phyloP scores from a whole-genome alignment of 768 basidiomycete species.

The Tylopilus felleus region DNA sequence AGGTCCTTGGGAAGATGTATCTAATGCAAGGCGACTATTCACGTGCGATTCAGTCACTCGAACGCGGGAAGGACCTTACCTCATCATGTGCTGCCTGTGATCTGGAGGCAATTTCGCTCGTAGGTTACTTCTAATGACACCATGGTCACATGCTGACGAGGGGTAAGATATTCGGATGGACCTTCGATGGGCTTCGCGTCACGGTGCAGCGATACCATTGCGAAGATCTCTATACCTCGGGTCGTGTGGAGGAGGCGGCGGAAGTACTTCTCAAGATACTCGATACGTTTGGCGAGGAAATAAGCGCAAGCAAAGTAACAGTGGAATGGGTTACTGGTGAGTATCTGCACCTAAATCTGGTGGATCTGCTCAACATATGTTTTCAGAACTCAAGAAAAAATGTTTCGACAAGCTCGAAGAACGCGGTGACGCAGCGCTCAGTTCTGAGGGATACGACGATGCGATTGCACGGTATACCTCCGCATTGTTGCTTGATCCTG shows the following conservation, averaged over 20 bases:
- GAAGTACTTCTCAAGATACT: not conserved
- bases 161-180: constrained; percentile 8
- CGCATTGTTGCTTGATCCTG: not conserved
- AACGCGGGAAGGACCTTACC: not conserved
- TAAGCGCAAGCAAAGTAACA: not conserved
- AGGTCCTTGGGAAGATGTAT: constrained; percentile 3
- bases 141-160: not conserved
- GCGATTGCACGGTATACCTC: not conserved
- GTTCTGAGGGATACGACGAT: not conserved
- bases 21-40: not conserved
- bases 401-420: not conserved
- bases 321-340: not conserved
- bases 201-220: not conserved
- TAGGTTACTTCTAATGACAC: not conserved
- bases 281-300: not conserved
- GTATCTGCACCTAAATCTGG: not conserved
- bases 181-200: not conserved
- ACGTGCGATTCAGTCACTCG: not conserved
- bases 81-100: not conserved
- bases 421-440: not conserved
- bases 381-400: not conserved
- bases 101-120: not conserved
- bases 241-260: not conserved
- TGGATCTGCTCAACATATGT: not conserved
- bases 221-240: not conserved